Evolutionary conservation across 1,284 basidiomycete genomes (phyloP).

Genomic region (Microbotryomycetes sp.): DNA sequence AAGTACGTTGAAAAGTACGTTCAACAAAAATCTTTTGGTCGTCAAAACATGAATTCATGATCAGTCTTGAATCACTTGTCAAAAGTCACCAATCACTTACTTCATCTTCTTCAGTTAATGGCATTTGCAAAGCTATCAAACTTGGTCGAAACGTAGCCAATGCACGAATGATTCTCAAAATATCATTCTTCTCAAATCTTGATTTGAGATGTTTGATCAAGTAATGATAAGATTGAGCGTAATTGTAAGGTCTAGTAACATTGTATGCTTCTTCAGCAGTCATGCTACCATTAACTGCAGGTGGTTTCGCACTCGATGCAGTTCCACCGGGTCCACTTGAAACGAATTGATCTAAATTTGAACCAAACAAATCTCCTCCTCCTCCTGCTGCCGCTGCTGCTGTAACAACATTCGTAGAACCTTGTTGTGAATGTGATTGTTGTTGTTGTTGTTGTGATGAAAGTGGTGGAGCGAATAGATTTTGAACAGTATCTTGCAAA

Average conservation of each 20-base stretch:
- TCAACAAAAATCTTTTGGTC: constrained; percentile 62
- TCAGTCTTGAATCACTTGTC: background rate
- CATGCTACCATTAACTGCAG: constrained; percentile 1
- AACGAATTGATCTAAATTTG: background rate
- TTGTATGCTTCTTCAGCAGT: constrained; percentile 58
- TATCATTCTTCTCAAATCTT: constrained; percentile 93
- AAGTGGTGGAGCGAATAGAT: background rate
- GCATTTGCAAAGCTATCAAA: constrained; percentile 93
- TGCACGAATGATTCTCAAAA: constrained; percentile 85
- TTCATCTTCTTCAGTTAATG: constrained; percentile 84
- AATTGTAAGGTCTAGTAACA: constrained; percentile 68
- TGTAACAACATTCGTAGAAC: no score
- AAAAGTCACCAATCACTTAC: constrained; percentile 42
- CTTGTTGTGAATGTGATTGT: no score
- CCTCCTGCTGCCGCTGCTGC: background rate
- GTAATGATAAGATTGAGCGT: constrained; percentile 88
- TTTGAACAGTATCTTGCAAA: constrained; percentile 4
- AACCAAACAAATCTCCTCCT: background rate
- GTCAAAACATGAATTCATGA: background rate
- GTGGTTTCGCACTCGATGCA: background rate
- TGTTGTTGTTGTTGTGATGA: background rate
- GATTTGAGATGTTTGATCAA: constrained; percentile 83
- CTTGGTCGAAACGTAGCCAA: constrained; percentile 91
- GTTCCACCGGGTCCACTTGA: background rate
- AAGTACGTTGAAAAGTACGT: constrained; percentile 85